Evolutionary conservation across 352 stramenopile genomes (phyloP), one percentile per base, ranked within the genome.

Genomic region (Phytophthora vignae): DNA sequence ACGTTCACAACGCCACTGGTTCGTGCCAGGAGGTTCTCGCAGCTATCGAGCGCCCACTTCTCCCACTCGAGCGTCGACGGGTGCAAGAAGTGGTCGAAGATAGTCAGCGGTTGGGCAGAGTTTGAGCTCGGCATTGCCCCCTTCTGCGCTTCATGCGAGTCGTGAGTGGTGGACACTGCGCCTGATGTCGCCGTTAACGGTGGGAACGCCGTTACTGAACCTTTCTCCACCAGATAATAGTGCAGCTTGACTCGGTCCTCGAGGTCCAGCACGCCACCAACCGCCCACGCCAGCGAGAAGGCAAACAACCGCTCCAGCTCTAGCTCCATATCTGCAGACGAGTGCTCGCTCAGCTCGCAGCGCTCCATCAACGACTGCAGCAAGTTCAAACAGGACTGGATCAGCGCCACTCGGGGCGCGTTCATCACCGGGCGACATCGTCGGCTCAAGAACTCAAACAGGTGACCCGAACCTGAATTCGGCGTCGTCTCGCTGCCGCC

Each of bases 11-110:
- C 50, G 15, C 68, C 63, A 15, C 25, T 76, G n/a, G 68, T 17
- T 15, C 55, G 64, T 17, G 73, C 21, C 12, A 79, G 31, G 29
- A 79, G 63, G 21, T 79, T 79, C 5, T 79, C 73, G 60, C 59
- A 71, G 14, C 58, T 46, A 21, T 92, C 85, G 7, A 88, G 70
- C 36, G 69, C 65, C 92, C 93, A 98, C 33, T 84, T 85, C 64
- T 97, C 91, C 93, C 93, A 98, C 49, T 97, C 91, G 22, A 97
- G 87, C 12, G 91, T 97, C 56, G 92, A 92, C 7, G 83, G 69
- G 68, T 98, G 94, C 15, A 98, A 79, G 29, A 90, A 94, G 67
- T 94, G 97, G 49, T 99, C 95, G 58, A 98, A 99, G 38, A 99
- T 88, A 19, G 92, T 98, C 55, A 60, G 36, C 38, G 29, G 12